Evolutionary conservation across 176 grass and related monocot species (phyloP).

Genomic region (Avena insularis): DNA sequence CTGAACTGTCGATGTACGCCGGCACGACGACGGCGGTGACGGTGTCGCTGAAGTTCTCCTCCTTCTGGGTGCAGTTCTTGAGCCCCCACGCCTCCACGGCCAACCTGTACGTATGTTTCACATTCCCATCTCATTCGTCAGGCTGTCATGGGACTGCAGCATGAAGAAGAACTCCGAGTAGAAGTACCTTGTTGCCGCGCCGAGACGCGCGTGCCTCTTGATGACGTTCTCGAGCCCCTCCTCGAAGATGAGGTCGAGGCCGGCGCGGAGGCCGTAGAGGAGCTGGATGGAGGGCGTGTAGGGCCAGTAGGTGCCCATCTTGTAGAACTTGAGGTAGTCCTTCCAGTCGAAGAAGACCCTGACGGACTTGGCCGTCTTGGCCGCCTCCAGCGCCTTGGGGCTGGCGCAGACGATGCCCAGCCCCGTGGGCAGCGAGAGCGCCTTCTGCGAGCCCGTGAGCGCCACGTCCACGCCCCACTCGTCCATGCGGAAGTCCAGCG

Average conservation of each 20-base stretch:
- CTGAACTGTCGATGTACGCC: constrained; percentile 65
- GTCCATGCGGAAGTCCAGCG: constrained; percentile 93
- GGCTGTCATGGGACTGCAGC: background rate
- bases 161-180: too few relatives aligned
- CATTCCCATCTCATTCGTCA: background rate
- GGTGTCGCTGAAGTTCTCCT: constrained; percentile 92
- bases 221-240: constrained; percentile 85
- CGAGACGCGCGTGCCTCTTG: constrained; percentile 79
- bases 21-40: constrained; percentile 92
- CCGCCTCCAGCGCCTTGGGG: constrained; percentile 77
- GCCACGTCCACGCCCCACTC: constrained; percentile 98
- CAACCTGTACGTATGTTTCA: constrained; percentile 37
- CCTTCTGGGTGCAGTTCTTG: constrained; percentile 93
- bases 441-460: constrained; percentile 96
- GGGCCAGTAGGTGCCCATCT: constrained; percentile 81
- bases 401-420: constrained; percentile 90
- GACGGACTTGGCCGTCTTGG: constrained; percentile 82
- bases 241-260: constrained; percentile 87
- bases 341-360: constrained; percentile 99
- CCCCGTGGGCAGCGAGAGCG: constrained; percentile 92
- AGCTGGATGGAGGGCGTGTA: constrained; percentile 98
- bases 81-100: constrained; percentile 95
- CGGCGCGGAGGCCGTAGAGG: constrained; percentile 87
- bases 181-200: constrained; percentile 78
- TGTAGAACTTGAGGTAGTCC: constrained; percentile 92